Percentiles rank a stretch among this genome's conserved stretches.
phyloP scores from a whole-genome alignment of 495 filamentous ascomycete species.

The Daldinia decipiens region DNA sequence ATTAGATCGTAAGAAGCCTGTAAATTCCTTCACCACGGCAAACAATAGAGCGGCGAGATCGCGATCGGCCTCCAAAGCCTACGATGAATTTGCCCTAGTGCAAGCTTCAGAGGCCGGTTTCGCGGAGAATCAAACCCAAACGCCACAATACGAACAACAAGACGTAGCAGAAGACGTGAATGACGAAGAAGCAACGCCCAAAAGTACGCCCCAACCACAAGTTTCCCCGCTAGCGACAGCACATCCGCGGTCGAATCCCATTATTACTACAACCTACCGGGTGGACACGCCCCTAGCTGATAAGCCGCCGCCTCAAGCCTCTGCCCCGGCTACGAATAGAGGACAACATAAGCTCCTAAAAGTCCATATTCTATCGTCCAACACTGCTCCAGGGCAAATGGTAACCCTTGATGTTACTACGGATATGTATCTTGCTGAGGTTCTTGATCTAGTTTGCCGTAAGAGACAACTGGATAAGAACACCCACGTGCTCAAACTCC shows the following conservation, averaged over 20 bases:
- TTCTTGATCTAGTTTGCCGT: slow-evolving; percentile 89
- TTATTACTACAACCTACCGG: slow-evolving; percentile 66
- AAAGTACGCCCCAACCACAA: slow-evolving; percentile 58
- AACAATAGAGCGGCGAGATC: slow-evolving; percentile 79
- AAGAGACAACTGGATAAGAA: slow-evolving; percentile 90
- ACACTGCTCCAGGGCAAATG: slow-evolving; percentile 67
- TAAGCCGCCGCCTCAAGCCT: slow-evolving; percentile 72
- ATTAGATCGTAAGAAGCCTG: slow-evolving; percentile 77
- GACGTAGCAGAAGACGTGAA: slow-evolving; percentile 54
- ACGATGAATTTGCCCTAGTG: slow-evolving; percentile 92
- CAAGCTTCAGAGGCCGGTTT: slow-evolving; percentile 81
- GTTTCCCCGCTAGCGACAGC: slow-evolving; percentile 42
- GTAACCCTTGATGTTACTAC: slow-evolving; percentile 86
- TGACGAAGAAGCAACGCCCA: slow-evolving; percentile 52
- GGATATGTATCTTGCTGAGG: slow-evolving; percentile 93
- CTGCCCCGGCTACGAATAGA: slow-evolving; percentile 56
- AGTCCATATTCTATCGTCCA: slow-evolving; percentile 79
- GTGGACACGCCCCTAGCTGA: slow-evolving; percentile 70
- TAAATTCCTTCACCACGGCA: slow-evolving; percentile 88
- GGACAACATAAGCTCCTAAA: slow-evolving; percentile 87
- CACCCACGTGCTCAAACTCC: slow-evolving; percentile 87
- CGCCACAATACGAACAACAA: slow-evolving; percentile 71
- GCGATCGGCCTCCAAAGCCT: slow-evolving; percentile 81
- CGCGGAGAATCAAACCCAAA: slow-evolving; percentile 77
- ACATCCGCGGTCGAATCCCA: slow-evolving; percentile 65